Evolutionary conservation across 106 monocot species (phyloP).

Genomic region (Allium cepa): DNA sequence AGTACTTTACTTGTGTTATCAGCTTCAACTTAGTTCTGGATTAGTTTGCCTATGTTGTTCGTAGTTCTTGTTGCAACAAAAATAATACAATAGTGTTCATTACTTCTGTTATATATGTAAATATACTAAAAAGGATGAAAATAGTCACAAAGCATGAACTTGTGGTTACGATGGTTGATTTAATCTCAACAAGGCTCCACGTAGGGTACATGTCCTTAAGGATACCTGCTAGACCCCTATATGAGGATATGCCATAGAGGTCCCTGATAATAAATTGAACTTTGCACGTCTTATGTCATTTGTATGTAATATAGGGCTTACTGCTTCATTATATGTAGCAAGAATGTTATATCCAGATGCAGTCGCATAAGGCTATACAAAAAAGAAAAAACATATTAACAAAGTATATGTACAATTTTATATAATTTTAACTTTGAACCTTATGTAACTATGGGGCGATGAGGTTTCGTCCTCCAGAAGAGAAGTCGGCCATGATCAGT

Average conservation of each 20-base stretch:
- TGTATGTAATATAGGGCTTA: not conserved
- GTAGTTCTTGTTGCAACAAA: too few relatives aligned
- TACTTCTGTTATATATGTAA: too few relatives aligned
- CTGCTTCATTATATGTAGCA: conserved; percentile 17
- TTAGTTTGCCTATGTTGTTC: too few relatives aligned
- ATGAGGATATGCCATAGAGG: conserved; percentile 55
- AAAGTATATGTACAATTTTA: not conserved
- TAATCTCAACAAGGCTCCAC: conserved; percentile 39
- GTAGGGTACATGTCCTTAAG: conserved; percentile 31
- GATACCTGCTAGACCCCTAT: conserved; percentile 40
- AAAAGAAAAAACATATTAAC: not conserved
- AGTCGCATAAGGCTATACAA: conserved; percentile 39
- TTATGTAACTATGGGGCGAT: conserved; percentile 52
- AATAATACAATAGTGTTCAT: too few relatives aligned
- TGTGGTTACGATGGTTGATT: conserved; percentile 47
- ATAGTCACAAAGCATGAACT: not conserved
- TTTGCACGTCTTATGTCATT: conserved; percentile 6
- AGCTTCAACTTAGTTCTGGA: too few relatives aligned
- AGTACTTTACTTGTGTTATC: too few relatives aligned
- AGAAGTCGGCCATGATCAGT: conserved; percentile 46
- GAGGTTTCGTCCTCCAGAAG: conserved; percentile 46
- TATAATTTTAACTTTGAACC: conserved; percentile 8
- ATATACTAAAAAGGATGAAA: too few relatives aligned
- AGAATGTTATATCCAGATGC: conserved; percentile 47
- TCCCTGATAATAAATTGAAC: conserved; percentile 27